Conservation (phyloP, 202 grass and related monocot species). For the Saccharum hybrid region DNA sequence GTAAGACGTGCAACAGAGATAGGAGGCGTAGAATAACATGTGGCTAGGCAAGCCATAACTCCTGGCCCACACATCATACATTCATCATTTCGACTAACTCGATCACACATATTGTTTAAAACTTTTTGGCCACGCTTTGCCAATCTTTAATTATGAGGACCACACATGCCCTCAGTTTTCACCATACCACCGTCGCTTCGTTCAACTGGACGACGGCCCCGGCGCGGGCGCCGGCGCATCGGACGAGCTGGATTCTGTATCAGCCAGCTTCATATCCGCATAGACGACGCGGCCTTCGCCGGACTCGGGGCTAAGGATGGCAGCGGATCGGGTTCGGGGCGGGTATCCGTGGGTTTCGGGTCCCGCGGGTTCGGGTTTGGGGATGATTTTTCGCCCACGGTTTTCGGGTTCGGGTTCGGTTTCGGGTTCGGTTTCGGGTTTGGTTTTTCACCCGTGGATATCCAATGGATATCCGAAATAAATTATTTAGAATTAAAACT, state of each 20-base stretch:
- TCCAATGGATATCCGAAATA: too few species aligned
- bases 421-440: too few species aligned
- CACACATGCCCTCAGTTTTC: background rate
- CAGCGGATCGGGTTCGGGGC: too few species aligned
- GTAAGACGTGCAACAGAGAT: too few species aligned
- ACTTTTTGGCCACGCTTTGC: background rate
- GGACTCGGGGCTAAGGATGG: background rate
- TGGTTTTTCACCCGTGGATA: too few species aligned
- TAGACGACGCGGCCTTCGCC: slow-evolving; percentile 42
- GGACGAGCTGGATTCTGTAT: background rate
- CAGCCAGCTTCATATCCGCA: slow-evolving; percentile 32
- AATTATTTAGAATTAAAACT: too few species aligned
- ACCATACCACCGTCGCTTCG: background rate
- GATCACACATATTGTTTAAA: background rate
- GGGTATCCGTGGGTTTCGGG: too few species aligned
- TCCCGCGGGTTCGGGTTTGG: too few species aligned
- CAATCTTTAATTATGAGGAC: background rate
- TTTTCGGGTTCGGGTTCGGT: too few species aligned
- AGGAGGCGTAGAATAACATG: too few species aligned
- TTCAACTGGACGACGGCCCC: background rate
- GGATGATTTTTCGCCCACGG: too few species aligned
- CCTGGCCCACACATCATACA: background rate
- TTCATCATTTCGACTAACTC: background rate
- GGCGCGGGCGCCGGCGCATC: slow-evolving; percentile 3
- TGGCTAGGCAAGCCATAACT: too few species aligned